Conservation (phyloP, 2,329 filamentous ascomycete species). For the Aspergillus sp. region DNA sequence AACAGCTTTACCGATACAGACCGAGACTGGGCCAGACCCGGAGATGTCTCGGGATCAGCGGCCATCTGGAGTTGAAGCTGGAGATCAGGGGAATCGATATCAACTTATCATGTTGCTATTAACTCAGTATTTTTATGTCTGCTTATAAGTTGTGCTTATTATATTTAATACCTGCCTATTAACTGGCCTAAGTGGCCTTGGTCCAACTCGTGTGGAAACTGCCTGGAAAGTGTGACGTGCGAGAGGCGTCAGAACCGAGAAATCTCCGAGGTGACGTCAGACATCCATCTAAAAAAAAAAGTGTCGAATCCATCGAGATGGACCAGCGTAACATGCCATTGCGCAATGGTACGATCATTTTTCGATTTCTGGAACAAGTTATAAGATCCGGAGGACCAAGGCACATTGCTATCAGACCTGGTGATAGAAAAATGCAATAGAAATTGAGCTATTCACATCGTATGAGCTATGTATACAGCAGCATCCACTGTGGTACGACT, state of each 20-base stretch:
- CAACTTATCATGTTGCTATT: not conserved
- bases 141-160: not conserved
- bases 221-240: not conserved
- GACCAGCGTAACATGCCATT: not conserved
- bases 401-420: not conserved
- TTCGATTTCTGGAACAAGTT: not conserved
- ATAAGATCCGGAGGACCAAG: not conserved
- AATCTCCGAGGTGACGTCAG: constrained; percentile 29
- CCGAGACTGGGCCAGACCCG: constrained; percentile 29
- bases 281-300: not conserved
- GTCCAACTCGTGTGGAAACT: no score
- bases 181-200: no score
- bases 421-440: not conserved
- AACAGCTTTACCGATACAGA: constrained; percentile 33
- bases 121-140: not conserved
- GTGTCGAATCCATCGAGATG: not conserved
- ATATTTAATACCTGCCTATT: not conserved
- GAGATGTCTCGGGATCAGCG: constrained; percentile 14
- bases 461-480: not conserved
- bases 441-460: not conserved
- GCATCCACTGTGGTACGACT: not conserved
- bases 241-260: constrained; percentile 18
- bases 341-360: not conserved
- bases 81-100: not conserved
- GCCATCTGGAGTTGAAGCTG: not conserved